Evolutionary conservation across 768 basidiomycete genomes (phyloP), one percentile per base, ranked within the genome.

Genomic region (Tricholoma furcatifolium): DNA sequence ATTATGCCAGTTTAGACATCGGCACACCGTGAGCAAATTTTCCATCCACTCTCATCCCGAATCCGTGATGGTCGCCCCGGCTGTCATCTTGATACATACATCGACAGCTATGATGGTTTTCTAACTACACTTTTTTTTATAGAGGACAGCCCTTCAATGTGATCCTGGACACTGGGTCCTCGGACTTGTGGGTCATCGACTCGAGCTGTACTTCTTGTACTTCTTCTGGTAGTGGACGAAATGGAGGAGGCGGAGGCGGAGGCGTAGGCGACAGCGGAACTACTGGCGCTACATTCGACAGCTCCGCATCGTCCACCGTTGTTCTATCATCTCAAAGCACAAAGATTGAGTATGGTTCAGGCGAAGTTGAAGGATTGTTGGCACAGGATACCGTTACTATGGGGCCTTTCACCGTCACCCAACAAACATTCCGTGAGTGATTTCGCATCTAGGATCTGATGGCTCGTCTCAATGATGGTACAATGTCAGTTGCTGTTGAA

Each of bases 91-190:
- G 36, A 40, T n/a, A n/a, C n/a, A n/a, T n/a, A n/a, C n/a, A n/a
- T n/a, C n/a, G n/a, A n/a, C n/a, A n/a, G n/a, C n/a, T n/a, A 27
- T 7, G 3, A 27, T 27, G 36, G 44, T 27, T 43, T 47, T 35
- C 46, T 39, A 50, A 30, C 61, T 32, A 55, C 42, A n/a, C 30
- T 42, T 47, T 47, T 50, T 34, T 31, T 2, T 1, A 21, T 58
- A 87, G 84, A 12, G 67, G 84, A 0, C 91, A 93, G 66, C 42
- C 71, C 3, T 87, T 96, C 64, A 75, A 85, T 51, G 75, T 96
- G 51, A 83, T 96, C 50, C 80, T 98, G 34, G 95, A 98, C 67
- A 97, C 95, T 0, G 93, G 93, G 14, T 91, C 88, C 1, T 84
- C 83, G 17, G 96, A 98, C 68, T 73, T 97, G 5, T 98, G 94